Conservation (phyloP, 495 filamentous ascomycete genomes). For the Sabuloglossum arenarium region DNA sequence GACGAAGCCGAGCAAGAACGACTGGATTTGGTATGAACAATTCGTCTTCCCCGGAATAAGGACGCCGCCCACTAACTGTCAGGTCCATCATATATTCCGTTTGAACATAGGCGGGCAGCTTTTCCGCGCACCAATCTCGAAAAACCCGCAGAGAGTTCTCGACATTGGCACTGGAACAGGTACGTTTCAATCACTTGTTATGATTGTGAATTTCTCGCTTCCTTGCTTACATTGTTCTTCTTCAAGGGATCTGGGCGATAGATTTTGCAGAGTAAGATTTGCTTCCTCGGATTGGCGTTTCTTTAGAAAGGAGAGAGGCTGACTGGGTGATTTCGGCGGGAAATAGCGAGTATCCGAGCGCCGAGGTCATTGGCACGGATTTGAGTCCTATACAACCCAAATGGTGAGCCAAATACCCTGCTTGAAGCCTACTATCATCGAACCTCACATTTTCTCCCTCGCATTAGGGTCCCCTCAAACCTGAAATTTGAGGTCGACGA, state of each 20-base stretch:
- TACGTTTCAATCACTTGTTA: not conserved
- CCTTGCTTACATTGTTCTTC: not conserved
- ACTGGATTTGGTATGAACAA: not conserved
- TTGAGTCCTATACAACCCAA: conserved; percentile 3
- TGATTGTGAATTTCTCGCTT: not conserved
- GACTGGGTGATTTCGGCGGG: too few relatives aligned
- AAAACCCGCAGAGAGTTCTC: conserved; percentile 34
- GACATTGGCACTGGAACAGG: conserved; percentile 47
- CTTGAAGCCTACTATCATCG: not conserved
- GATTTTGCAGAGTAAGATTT: conserved; percentile 9
- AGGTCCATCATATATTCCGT: conserved; percentile 1
- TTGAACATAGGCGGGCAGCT: conserved; percentile 27
- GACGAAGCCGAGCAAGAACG: conserved; percentile 4
- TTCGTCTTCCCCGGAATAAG: not conserved
- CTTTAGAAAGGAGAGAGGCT: too few relatives aligned
- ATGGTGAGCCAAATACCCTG: too few relatives aligned
- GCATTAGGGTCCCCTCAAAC: conserved; percentile 1
- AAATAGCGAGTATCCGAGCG: conserved; percentile 5
- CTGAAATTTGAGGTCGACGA: conserved; percentile 3
- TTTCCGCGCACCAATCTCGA: conserved; percentile 34
- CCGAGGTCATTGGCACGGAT: conserved; percentile 5
- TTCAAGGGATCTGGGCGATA: conserved; percentile 9
- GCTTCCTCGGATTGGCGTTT: not conserved
- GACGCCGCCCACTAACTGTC: not conserved
- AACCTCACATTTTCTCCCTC: too few relatives aligned